A percentile compares a stretch with the other conserved stretches of the same genome.
Evolutionary conservation across 2,329 filamentous ascomycete genomes (phyloP).

Genomic region (Phoma sp.): DNA sequence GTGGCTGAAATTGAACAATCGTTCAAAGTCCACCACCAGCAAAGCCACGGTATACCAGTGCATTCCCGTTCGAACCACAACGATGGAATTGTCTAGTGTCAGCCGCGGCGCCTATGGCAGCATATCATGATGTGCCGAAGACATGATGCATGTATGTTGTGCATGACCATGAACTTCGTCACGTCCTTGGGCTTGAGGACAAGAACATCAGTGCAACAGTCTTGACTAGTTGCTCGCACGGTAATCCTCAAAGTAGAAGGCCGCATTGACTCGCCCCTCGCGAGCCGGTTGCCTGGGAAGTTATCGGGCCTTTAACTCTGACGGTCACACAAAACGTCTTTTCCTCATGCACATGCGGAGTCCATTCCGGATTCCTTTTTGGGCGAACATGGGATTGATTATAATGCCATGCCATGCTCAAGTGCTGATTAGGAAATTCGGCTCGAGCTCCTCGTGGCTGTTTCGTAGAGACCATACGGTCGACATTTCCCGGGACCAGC

Average conservation of each 20-base stretch:
- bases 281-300: conserved; percentile 4
- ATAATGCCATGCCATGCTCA: neutral
- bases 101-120: neutral
- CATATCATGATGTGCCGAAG: conserved; percentile 1
- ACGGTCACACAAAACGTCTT: conserved; percentile 13
- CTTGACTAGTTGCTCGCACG: neutral
- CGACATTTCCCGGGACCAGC: neutral
- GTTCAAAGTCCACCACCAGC: neutral
- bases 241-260: neutral
- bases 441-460: conserved; percentile 14
- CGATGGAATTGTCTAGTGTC: neutral
- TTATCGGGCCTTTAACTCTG: conserved; percentile 8
- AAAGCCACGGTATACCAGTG: neutral
- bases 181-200: conserved; percentile 6
- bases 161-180: neutral
- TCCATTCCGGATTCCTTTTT: neutral
- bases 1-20: neutral
- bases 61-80: neutral
- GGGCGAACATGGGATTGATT: neutral
- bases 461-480: neutral
- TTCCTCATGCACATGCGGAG: conserved; percentile 3
- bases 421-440: neutral
- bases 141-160: conserved; percentile 12
- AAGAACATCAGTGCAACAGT: neutral
- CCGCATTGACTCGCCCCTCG: conserved; percentile 4